Base-by-base conservation (phyloP, 2,329 filamentous ascomycete species). In the Penicillium oxalicum region DNA sequence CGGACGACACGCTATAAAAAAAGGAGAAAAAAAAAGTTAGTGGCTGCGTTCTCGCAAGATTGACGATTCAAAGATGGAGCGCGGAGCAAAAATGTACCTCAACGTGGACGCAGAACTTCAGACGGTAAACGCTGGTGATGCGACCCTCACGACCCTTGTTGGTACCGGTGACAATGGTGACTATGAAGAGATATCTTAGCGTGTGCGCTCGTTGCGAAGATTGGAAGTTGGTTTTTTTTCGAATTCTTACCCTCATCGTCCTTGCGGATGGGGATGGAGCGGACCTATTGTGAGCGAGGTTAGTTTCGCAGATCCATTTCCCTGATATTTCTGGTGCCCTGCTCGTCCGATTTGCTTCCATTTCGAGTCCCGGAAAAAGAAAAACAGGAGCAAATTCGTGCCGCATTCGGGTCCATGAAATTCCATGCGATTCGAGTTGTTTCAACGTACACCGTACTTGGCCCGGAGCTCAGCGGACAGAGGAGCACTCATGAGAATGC, bases 131-230 rank as follows among this genome's bases (percentile, higher is more conserved):
- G 69, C 88, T 89, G 68, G 86, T 91, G 78, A 98, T 82, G 82
- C 97, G 97, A 81, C 93, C 93, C 81, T 97, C 91, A 70, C 90
- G 89, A 72, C 91, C 93, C 83, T 97, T 97, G 83, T 95, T 87
- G 77, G 80, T 79, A 69, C 93, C 93, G 65, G 93, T 91, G 72
- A 91, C 86, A 69, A 98, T 87, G 71, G 80, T 81, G 73, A 97
- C 41, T 44, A 27, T 18, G 35, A 9, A 5, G 3, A 26, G 32
- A 34, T 34, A 7, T 8, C 29, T 32, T 11, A 32, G 29, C 11
- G 7, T 32, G 7, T 32, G 29, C 29, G 2, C 29, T 8, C 26
- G 41, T 44, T 44, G 41, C 32, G 29, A 18, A 25, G n/a, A 34
- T 33, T 27, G 25, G 13, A 35, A 26, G 13, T 36, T 35, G 32